A percentile compares a stretch with the other conserved stretches of the same genome.
Conservation (phyloP, 805 yeast genomes). For the Pachysolen tannophilus region DNA sequence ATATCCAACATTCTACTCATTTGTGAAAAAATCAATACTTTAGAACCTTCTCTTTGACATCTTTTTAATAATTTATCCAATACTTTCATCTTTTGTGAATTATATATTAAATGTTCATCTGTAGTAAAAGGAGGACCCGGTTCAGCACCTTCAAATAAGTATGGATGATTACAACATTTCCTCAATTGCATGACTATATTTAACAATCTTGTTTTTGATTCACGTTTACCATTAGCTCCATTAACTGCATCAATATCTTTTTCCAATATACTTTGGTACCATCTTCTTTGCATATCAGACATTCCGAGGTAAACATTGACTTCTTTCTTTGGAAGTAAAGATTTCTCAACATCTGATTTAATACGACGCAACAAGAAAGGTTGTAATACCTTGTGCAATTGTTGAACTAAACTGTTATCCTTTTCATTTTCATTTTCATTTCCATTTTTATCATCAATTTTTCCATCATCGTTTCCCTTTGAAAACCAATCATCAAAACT, state of each 20-base stretch:
- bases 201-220: constrained; percentile 81
- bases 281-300: constrained; percentile 90
- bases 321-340: constrained; percentile 85
- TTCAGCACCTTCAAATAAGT: constrained; percentile 97
- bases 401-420: constrained; percentile 81
- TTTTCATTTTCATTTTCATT: constrained; percentile 36
- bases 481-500: constrained; percentile 93
- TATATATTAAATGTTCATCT: constrained; percentile 86
- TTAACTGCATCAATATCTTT: constrained; percentile 95
- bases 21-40: constrained; percentile 88
- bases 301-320: constrained; percentile 85
- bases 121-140: constrained; percentile 98
- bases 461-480: too few relatives aligned
- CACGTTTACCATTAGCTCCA: constrained; percentile 91
- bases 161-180: constrained; percentile 96
- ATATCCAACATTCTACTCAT: constrained; percentile 89
- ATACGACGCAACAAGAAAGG: constrained; percentile 88
- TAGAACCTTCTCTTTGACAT: constrained; percentile 67
- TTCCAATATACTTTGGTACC: constrained; percentile 85
- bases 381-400: constrained; percentile 76
- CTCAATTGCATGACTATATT: constrained; percentile 96
- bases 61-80: constrained; percentile 75
- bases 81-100: constrained; percentile 86
- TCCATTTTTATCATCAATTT: constrained; percentile 32
- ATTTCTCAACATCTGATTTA: constrained; percentile 88